phyloP scores from a whole-genome alignment of 495 filamentous ascomycete species.

The Aspergillus avenaceus region DNA sequence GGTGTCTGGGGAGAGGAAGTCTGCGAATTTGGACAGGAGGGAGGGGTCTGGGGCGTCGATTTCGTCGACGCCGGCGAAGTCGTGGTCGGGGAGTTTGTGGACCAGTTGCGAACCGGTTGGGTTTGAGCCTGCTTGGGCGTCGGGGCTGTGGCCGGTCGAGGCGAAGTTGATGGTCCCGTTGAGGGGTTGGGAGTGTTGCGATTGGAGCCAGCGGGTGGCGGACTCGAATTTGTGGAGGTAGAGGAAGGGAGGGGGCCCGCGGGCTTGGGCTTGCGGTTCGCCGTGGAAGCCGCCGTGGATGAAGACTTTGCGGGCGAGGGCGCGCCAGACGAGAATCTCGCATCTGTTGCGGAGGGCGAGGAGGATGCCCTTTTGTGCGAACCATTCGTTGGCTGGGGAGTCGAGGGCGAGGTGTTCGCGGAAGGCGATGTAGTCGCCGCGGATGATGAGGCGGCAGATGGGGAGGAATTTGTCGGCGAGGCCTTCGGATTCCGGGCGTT shows the following conservation, averaged over 20 bases:
- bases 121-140: conserved; percentile 13
- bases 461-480: conserved; percentile 72
- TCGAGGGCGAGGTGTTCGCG: conserved; percentile 57
- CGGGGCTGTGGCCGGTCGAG: neutral
- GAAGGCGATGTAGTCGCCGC: conserved; percentile 76
- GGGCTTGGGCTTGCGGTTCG: conserved; percentile 34
- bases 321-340: conserved; percentile 80
- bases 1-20: conserved; percentile 33
- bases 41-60: conserved; percentile 12
- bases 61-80: conserved; percentile 24
- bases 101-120: conserved; percentile 32
- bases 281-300: conserved; percentile 54
- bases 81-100: conserved; percentile 24
- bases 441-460: conserved; percentile 65
- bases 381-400: conserved; percentile 56
- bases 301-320: conserved; percentile 74
- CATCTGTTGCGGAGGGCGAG: conserved; percentile 68
- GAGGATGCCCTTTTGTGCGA: conserved; percentile 70
- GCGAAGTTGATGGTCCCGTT: neutral
- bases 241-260: conserved; percentile 40
- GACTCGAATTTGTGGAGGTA: conserved; percentile 39
- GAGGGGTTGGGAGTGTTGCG: conserved; percentile 18
- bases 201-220: conserved; percentile 38
- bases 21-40: conserved; percentile 27
- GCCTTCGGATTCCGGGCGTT: conserved; percentile 65